Evolutionary conservation across 2,329 filamentous ascomycete genomes (phyloP).

Genomic region (Rosellinia necatrix): DNA sequence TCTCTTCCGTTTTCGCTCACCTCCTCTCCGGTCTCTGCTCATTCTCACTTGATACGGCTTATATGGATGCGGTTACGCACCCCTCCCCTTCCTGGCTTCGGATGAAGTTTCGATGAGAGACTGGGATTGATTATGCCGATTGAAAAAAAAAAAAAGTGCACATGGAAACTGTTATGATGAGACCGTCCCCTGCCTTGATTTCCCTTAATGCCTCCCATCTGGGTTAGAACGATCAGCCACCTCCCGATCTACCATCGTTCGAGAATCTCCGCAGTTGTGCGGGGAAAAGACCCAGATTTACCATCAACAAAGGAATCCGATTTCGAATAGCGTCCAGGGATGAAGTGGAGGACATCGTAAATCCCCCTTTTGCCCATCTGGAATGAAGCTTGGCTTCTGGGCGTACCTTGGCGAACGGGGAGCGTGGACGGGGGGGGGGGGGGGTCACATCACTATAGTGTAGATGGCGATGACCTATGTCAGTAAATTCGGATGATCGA

Average conservation of each 20-base stretch:
- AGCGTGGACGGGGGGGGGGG: not conserved
- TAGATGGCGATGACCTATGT: too few relatives aligned
- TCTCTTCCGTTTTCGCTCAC: too few relatives aligned
- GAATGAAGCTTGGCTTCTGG: too few relatives aligned
- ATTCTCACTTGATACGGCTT: constrained; percentile 2
- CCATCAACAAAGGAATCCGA: not conserved
- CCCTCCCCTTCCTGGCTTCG: too few relatives aligned
- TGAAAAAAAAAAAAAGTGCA: not conserved
- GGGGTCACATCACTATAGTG: constrained; percentile 15
- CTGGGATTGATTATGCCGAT: not conserved
- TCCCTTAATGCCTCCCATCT: too few relatives aligned
- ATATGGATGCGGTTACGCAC: not conserved
- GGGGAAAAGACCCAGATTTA: not conserved
- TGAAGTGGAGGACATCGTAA: too few relatives aligned
- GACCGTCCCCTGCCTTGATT: not conserved
- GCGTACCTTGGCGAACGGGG: not conserved
- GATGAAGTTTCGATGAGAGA: not conserved
- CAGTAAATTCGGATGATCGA: too few relatives aligned
- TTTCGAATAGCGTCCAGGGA: too few relatives aligned
- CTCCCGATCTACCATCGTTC: not conserved
- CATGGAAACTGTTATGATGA: not conserved
- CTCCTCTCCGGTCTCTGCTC: not conserved
- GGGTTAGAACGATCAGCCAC: not conserved
- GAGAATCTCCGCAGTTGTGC: not conserved
- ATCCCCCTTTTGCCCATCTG: too few relatives aligned